Evolutionary conservation across 2,329 filamentous ascomycete species (phyloP), one percentile per base, ranked within the genome.

Genomic region (Periconia sp.): DNA sequence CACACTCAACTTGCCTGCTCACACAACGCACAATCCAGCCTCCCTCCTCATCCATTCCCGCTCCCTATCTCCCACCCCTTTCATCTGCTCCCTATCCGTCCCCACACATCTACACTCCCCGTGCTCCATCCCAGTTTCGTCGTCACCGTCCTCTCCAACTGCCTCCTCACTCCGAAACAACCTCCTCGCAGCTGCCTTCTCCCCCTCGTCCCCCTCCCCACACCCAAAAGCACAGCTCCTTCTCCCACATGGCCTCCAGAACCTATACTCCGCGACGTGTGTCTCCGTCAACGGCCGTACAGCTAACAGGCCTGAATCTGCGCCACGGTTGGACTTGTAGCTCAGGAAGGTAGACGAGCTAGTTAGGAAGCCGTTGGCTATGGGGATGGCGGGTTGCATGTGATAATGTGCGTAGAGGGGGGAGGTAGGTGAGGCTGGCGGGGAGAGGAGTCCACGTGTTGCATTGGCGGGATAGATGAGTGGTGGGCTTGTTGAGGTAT

Each of bases 191-290:
- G 66, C 66, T 15, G 46, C 46, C 15, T 29, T 35, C 50, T 70
- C 66, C 2, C 67, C 67, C 19, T 56, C 52, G 15, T 55, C 28
- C 7, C 25, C 52, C 3, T 43, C 48, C 4, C 61, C 61, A 45
- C 67, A 70, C 2, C 67, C 66, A 51, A 69, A 65, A 1, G 50
- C 58, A 46, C 67, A 70, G 1, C 23, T 25, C 21, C 56, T 46
- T 3, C 52, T 51, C 3, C 65, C 64, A 37, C 67, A 70, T 0
- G 61, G 63, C 8, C 59, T 53, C 67, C 67, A 70, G 42, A 70
- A 70, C 18, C 63, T 44, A 41, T 69, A 69, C 33, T 69, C 66
- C 6, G 64, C 66, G 4, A 69, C 65, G 41, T 66, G 59, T 0
- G 52, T 35, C 48, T 70, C 67, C 12, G 49, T 56, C 2, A 70